phyloP scores from a whole-genome alignment of 2,329 filamentous ascomycete species.

The Ascochyta viciae-villosae region DNA sequence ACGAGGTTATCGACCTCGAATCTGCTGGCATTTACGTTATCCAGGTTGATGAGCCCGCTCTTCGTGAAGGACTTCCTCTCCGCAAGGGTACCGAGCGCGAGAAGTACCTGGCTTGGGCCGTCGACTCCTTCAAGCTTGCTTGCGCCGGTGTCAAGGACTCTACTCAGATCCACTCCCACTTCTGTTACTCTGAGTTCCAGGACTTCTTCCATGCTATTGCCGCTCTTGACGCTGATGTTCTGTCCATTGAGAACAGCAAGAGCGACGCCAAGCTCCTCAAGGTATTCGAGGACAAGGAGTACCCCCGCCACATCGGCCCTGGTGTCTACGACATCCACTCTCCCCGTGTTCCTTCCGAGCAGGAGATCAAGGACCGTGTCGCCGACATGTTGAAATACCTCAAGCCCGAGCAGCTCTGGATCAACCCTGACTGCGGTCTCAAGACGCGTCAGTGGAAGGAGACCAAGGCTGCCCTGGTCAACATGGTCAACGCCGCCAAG shows the following conservation, averaged over 20 bases:
- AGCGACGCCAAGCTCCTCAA: constrained; percentile 98
- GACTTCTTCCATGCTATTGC: constrained; percentile 99
- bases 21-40: constrained; percentile 96
- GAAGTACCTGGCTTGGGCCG: constrained; percentile 96
- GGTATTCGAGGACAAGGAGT: constrained; percentile 96
- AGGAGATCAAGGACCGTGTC: constrained; percentile 98
- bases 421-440: constrained; percentile 98
- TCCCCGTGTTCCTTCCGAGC: constrained; percentile 92
- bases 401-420: constrained; percentile 98
- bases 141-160: constrained; percentile 92
- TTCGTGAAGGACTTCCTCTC: constrained; percentile 98
- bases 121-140: constrained; percentile 96
- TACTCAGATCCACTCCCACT: constrained; percentile 99
- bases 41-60: constrained; percentile 98
- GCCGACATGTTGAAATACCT: constrained; percentile 96
- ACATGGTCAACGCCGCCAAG: constrained; percentile 99
- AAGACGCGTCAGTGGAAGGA: constrained; percentile 99
- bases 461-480: constrained; percentile 93
- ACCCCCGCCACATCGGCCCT: constrained; percentile 97
- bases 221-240: constrained; percentile 94
- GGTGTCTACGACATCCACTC: constrained; percentile 99
- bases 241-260: constrained; percentile 99
- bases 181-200: constrained; percentile 99
- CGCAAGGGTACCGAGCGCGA: constrained; percentile 92
- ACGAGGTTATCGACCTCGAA: constrained; percentile 98